phyloP scores from a whole-genome alignment of 257 asterid species.

The Euphrasia confusa region DNA sequence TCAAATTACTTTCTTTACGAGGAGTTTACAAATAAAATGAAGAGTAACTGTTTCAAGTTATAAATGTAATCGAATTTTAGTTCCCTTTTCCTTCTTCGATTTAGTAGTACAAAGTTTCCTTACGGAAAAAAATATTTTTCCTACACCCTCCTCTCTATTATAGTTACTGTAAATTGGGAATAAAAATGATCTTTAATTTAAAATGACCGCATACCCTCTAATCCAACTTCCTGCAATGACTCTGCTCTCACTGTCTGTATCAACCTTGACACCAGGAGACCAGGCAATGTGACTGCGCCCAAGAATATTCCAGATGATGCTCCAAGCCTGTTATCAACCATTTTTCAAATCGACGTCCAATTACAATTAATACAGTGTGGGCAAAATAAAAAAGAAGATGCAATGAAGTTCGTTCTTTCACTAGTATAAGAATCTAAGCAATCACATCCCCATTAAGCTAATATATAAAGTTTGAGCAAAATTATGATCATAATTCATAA shows the following conservation, averaged over 20 bases:
- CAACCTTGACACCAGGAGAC: constrained; percentile 70
- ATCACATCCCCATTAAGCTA: background rate
- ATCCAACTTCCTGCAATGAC: constrained; percentile 35
- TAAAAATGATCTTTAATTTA: background rate
- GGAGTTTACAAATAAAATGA: background rate
- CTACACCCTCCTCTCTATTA: background rate
- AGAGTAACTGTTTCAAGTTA: background rate
- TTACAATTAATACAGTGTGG: background rate
- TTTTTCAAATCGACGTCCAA: constrained; percentile 11
- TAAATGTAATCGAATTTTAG: background rate
- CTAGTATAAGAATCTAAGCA: constrained; percentile 13
- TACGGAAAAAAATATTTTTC: background rate
- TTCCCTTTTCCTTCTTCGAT: background rate
- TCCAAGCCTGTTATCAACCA: constrained; percentile 59
- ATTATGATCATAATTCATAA: background rate
- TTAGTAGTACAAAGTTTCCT: constrained; percentile 4
- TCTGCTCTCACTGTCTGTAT: constrained; percentile 60
- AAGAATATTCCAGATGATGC: constrained; percentile 81
- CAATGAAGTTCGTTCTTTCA: background rate
- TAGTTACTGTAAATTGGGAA: background rate
- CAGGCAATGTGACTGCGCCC: constrained; percentile 85
- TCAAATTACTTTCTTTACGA: constrained; percentile 10
- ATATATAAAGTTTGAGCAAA: background rate
- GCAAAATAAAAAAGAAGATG: background rate
- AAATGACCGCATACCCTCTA: constrained; percentile 40